Evolutionary conservation across 768 basidiomycete genomes (phyloP).

Genomic region (Mycena alexandri): DNA sequence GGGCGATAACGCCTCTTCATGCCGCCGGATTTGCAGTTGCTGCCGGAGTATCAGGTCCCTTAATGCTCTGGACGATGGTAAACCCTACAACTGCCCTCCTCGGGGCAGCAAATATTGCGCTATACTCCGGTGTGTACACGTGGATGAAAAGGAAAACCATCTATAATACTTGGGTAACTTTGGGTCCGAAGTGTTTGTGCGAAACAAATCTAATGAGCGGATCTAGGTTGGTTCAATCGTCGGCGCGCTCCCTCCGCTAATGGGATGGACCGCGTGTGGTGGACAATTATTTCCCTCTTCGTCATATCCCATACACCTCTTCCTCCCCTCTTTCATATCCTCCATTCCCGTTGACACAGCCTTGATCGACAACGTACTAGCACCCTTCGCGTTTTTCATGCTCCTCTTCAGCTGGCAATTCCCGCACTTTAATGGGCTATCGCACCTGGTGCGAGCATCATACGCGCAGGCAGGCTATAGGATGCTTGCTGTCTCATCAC

Average conservation of each 20-base stretch:
- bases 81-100: conserved; percentile 89
- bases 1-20: conserved; percentile 88
- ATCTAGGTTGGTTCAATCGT: conserved; percentile 82
- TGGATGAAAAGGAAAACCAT: conserved; percentile 88
- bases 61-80: conserved; percentile 82
- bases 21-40: conserved; percentile 82
- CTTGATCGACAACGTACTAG: conserved; percentile 84
- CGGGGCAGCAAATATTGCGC: conserved; percentile 84
- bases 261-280: conserved; percentile 98
- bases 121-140: conserved; percentile 95
- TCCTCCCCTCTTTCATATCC: conserved; percentile 72
- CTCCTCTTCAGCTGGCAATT: conserved; percentile 98
- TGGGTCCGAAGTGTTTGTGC: no score
- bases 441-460: conserved; percentile 85
- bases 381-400: conserved; percentile 84
- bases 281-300: conserved; percentile 78
- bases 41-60: conserved; percentile 85
- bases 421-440: conserved; percentile 96
- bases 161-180: conserved; percentile 82
- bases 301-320: conserved; percentile 68
- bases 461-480: conserved; percentile 95
- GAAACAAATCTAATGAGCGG: no score
- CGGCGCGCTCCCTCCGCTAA: conserved; percentile 92
- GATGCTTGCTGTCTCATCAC: conserved; percentile 89
- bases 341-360: conserved; percentile 55